Base-by-base conservation (phyloP, 306 rosid genomes). In the Senna siamea region DNA sequence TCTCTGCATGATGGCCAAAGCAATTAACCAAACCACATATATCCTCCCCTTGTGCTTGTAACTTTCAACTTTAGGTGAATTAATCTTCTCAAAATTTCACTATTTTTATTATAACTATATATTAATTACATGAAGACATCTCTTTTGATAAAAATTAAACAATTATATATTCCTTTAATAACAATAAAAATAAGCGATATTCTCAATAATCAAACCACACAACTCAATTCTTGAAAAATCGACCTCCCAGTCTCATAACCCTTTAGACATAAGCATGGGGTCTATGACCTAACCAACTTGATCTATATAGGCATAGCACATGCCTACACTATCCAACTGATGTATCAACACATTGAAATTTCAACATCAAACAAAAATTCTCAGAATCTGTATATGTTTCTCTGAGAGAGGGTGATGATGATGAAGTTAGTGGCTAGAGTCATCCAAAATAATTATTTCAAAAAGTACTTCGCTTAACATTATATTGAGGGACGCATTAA, bases 241-340 rank as follows among this genome's bases (percentile, higher is more conserved):
- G 30, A 26, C 30, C 30, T 26, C 30, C 30, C 3, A 26, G 3
- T 26, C 3, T 26, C 3, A 1, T 26, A 26, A 26, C 30, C 30
- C 3, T 26, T 37, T 37, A 37, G 47, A 62, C 68, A 37, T 7
- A 37, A 37, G 40, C 32, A 9, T 17, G 48, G 68, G 68, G 68
- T 62, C 68, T 61, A n/a, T 35, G 34, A 37, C 67, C 67, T 35
- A 37, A 35, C 67, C 67, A 61, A 61, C 67, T 61, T 61, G 46
- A 17, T 61, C 67, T 35, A 40, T 59, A 3, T 59, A 34, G 67
- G 67, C 68, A 62, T 62, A 62, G 50, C 68, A 62, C 68, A 62
- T 62, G 68, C 68, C 50, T 62, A 37, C 68, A 37, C 67, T 37
- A 61, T 37, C 47, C 48, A 61, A 61, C 48, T 61, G 67, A 61